These are phyloP conservation scores for Melaleuca quinquenervia DNA, from an alignment of 345 rosid genomes.

Conservation along the genomic window DNA sequence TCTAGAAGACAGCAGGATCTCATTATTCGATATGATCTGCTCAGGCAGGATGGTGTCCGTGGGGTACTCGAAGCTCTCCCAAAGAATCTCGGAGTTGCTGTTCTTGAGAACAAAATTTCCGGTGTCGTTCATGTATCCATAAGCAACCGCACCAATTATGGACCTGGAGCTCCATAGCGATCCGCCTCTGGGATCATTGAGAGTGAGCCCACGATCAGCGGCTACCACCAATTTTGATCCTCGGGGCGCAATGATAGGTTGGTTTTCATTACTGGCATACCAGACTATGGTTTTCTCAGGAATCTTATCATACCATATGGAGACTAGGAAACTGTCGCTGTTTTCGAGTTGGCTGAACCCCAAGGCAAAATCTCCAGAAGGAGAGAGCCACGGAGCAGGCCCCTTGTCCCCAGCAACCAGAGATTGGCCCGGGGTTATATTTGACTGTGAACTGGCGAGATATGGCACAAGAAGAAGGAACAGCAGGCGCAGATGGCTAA, in stretches of 20 bases:
- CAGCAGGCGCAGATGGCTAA: neutral
- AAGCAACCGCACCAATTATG: neutral
- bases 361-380: constrained; percentile 17
- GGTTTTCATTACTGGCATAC: neutral
- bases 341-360: constrained; percentile 5
- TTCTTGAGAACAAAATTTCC: constrained; percentile 7
- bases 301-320: constrained; percentile 19
- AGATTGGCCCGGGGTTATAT: neutral
- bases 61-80: constrained; percentile 20
- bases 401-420: neutral
- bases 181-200: constrained; percentile 2
- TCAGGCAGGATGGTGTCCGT: constrained; percentile 21
- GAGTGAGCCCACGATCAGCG: constrained; percentile 6
- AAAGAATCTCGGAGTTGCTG: neutral
- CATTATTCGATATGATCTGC: neutral
- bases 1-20: constrained; percentile 2
- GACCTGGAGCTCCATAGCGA: constrained; percentile 4
- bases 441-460: neutral
- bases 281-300: constrained; percentile 10
- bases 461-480: neutral
- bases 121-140: constrained; percentile 9
- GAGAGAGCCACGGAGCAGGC: constrained; percentile 9
- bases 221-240: constrained; percentile 11
- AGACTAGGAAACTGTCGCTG: constrained; percentile 7
- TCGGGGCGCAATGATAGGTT: neutral